A percentile compares a stretch with the other conserved stretches of the same genome.
Conservation (phyloP, 2,329 filamentous ascomycete species). For the Akanthomyces uredinophilus region DNA sequence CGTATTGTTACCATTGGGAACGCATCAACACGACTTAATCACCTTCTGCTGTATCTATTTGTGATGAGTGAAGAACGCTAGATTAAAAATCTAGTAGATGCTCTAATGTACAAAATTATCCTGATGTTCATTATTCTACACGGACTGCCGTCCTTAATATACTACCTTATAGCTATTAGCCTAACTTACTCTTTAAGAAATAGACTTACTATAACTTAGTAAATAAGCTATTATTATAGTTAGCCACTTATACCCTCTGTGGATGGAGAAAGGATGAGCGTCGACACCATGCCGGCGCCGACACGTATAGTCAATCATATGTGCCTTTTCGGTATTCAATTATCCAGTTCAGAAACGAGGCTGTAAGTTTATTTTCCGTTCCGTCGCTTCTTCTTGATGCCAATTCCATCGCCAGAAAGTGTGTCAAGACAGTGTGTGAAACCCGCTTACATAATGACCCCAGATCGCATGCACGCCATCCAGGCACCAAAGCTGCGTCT, state of each 20-base stretch:
- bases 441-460: background rate
- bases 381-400: no score
- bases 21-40: background rate
- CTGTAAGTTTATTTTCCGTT: no score
- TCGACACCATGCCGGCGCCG: no score
- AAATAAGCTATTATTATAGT: no score
- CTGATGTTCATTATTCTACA: background rate
- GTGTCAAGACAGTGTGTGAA: background rate
- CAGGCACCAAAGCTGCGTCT: background rate
- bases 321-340: no score
- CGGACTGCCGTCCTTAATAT: background rate
- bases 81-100: background rate
- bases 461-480: background rate
- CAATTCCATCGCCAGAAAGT: background rate
- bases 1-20: background rate
- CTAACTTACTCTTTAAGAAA: no score
- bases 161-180: no score
- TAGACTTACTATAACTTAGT: no score
- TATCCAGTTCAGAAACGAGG: no score
- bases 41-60: constrained; percentile 2
- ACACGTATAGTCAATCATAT: no score
- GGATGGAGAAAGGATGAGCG: no score
- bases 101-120: background rate
- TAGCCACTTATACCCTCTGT: no score
- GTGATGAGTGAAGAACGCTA: background rate